Conservation (phyloP, 805 yeast species). For the Spathaspora passalidarum region DNA sequence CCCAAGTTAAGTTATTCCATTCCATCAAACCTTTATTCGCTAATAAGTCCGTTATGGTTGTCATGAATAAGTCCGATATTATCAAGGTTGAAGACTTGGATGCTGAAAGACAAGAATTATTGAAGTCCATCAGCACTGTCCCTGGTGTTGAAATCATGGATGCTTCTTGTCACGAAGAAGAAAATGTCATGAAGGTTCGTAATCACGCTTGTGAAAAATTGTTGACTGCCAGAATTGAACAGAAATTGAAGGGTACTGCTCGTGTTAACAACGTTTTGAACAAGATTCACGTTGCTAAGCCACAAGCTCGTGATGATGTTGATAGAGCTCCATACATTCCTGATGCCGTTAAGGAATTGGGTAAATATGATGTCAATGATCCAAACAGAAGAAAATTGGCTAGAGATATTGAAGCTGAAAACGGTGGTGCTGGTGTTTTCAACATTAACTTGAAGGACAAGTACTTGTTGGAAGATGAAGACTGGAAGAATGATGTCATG, state of each 20-base stretch:
- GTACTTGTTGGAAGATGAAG: conserved; percentile 89
- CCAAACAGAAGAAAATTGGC: conserved; percentile 81
- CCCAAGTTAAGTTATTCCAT: conserved; percentile 95
- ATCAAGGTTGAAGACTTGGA: conserved; percentile 81
- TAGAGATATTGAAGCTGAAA: conserved; percentile 85
- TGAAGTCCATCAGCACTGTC: conserved; percentile 59
- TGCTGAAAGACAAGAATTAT: conserved; percentile 66
- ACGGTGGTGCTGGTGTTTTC: conserved; percentile 99
- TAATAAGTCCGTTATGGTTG: conserved; percentile 93
- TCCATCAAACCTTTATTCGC: conserved; percentile 96
- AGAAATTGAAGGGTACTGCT: conserved; percentile 89
- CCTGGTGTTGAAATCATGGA: conserved; percentile 91
- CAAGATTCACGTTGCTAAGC: conserved; percentile 92
- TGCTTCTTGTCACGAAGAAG: conserved; percentile 91
- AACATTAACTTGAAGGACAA: conserved; percentile 91
- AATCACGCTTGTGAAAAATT: conserved; percentile 97
- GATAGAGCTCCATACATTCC: conserved; percentile 82
- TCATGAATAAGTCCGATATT: conserved; percentile 92
- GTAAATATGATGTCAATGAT: conserved; percentile 74
- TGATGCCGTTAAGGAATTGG: conserved; percentile 57
- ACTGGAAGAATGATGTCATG: conserved; percentile 96
- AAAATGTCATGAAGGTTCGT: conserved; percentile 92
- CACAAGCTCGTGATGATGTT: conserved; percentile 83
- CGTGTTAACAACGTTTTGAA: conserved; percentile 86
- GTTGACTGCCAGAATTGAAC: conserved; percentile 93